Conservation (phyloP, 495 filamentous ascomycete species). For the Hypoxylon crocopeplum region DNA sequence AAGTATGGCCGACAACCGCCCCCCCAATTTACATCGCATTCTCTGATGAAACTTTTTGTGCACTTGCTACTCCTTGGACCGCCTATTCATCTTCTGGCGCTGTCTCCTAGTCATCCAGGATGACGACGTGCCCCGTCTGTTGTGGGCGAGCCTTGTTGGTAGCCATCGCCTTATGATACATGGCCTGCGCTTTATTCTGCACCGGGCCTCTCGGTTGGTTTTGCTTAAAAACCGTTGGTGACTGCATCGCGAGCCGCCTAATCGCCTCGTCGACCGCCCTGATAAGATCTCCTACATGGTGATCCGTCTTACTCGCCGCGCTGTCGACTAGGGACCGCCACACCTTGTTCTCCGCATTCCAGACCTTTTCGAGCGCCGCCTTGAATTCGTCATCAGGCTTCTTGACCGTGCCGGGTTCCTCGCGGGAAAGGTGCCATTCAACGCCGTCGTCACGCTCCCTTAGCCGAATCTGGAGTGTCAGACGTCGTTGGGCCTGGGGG, state of each 20-base stretch:
- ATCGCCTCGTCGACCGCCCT: slow-evolving; percentile 40
- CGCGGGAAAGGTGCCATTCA: slow-evolving; percentile 52
- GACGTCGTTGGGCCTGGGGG: slow-evolving; percentile 20
- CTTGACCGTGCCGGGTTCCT: slow-evolving; percentile 20
- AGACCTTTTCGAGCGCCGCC: slow-evolving; percentile 47
- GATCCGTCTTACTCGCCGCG: slow-evolving; percentile 41
- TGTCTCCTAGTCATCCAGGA: slow-evolving; percentile 35
- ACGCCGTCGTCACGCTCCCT: slow-evolving; percentile 40
- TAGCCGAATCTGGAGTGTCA: slow-evolving; percentile 50
- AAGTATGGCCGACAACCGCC: slow-evolving; percentile 29
- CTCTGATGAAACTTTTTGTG: slow-evolving; percentile 24
- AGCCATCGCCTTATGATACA: slow-evolving; percentile 34
- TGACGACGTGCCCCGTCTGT: slow-evolving; percentile 30
- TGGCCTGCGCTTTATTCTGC: slow-evolving; percentile 21
- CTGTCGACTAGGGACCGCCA: slow-evolving; percentile 45
- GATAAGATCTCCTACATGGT: slow-evolving; percentile 45
- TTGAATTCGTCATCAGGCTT: slow-evolving; percentile 50
- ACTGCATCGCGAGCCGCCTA: slow-evolving; percentile 31
- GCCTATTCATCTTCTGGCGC: not conserved
- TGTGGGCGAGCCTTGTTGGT: slow-evolving; percentile 28
- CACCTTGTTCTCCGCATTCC: slow-evolving; percentile 38
- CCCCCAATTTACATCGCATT: slow-evolving; percentile 30
- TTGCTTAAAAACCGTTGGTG: slow-evolving; percentile 34
- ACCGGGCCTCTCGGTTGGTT: slow-evolving; percentile 21
- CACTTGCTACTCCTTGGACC: slow-evolving; percentile 13